Percentiles rank a stretch among this genome's conserved stretches.
These are phyloP conservation scores for Hymenotorrendiella dingleyae DNA, from an alignment of 2,329 filamentous ascomycete genomes.

Conservation along the genomic window DNA sequence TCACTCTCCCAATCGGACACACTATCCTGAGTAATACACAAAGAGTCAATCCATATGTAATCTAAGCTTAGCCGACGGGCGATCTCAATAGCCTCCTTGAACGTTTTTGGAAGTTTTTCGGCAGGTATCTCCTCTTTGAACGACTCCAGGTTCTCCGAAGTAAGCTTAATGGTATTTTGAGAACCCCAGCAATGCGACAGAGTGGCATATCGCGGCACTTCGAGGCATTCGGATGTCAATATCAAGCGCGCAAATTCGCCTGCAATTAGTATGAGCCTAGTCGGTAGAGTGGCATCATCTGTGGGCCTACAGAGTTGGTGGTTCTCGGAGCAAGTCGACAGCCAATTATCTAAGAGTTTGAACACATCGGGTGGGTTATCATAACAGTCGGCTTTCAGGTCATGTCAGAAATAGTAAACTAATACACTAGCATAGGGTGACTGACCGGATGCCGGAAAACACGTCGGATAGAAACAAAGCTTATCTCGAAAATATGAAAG, in stretches of 20 bases:
- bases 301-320: background rate
- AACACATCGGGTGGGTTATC: constrained; percentile 6
- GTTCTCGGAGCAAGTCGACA: background rate
- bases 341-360: background rate
- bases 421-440: background rate
- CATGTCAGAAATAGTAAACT: constrained; percentile 4
- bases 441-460: constrained; percentile 9
- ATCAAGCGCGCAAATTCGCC: background rate
- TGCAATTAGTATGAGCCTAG: background rate
- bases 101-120: constrained; percentile 17
- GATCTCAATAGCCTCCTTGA: constrained; percentile 23
- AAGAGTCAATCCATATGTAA: constrained; percentile 24
- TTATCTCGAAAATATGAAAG: background rate
- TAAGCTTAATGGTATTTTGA: constrained; percentile 1
- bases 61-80: constrained; percentile 13
- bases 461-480: background rate
- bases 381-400: constrained; percentile 9
- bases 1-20: constrained; percentile 16
- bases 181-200: constrained; percentile 15
- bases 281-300: background rate
- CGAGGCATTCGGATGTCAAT: background rate
- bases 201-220: constrained; percentile 9
- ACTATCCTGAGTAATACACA: constrained; percentile 12
- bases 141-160: background rate
- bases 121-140: constrained; percentile 7